Evolutionary conservation across 768 basidiomycete species (phyloP), one percentile per base, ranked within the genome.

Genomic region (Mycena alexandri): DNA sequence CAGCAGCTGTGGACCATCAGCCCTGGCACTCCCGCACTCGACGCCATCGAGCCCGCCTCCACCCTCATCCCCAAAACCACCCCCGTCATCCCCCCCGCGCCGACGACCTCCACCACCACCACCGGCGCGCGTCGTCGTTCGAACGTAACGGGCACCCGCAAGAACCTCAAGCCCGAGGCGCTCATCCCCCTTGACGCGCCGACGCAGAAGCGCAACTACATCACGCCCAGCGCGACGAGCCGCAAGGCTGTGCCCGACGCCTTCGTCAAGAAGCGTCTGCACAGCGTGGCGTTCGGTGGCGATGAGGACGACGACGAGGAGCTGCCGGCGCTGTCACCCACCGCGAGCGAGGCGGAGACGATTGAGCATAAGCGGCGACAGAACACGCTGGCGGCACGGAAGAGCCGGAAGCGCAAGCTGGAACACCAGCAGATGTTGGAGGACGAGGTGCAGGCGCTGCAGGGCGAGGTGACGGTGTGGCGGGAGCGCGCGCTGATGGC

Each of bases 351-450:
- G 71, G 75, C 82, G 65, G 83, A 86, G 64, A 84, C 84, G 59
- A 91, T 92, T 71, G 88, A 85, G 76, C 80, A 81, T 21, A 92
- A 92, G 82, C 84, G 90, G 38, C 81, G 87, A 10, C 86, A 87
- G 76, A 92, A 92, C 74, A 91, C 90, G 33, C 71, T 92, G 7
- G 91, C 91, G 0, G 91, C 91, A 17, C 82, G 91, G 2, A 82
- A 88, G 25, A 86, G 84, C 70, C 82, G 91, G 19, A 86, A 85
- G 82, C 83, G 91, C 53, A 92, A 92, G 81, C 75, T 87, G 22
- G 86, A 88, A 76, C 85, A 91, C 71, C 83, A 89, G 72, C 80
- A 81, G 53, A 81, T 82, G 68, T 74, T 92, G 51, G 87, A 90
- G 78, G 75, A 78, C 5, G 74, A 63, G n/a, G 68, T 83, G 51